Conservation (phyloP, 305 asterid genomes). For the Solanum hybrid region DNA sequence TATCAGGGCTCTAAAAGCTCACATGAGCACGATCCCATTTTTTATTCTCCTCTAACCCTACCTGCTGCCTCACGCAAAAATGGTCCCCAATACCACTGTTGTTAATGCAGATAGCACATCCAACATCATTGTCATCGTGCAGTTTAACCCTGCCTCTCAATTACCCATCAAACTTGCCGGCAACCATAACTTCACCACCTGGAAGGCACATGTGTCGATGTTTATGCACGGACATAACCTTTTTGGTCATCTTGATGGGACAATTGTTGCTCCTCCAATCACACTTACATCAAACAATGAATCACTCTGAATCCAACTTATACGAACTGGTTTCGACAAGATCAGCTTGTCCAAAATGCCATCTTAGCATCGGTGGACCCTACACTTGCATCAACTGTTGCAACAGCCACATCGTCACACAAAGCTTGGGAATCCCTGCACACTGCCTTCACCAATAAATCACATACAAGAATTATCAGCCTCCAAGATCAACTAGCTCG, state of each 20-base stretch:
- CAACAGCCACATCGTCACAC: not conserved
- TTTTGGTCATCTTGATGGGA: not conserved
- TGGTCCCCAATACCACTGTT: not conserved
- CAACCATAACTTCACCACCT: not conserved
- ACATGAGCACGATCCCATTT: not conserved
- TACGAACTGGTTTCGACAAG: not conserved
- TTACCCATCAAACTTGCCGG: not conserved
- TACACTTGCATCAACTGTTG: not conserved
- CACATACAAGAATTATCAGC: not conserved
- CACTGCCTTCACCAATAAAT: not conserved
- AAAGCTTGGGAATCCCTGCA: not conserved
- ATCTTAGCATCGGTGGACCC: not conserved
- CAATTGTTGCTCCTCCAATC: not conserved
- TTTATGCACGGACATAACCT: not conserved
- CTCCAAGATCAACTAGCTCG: not conserved
- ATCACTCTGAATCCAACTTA: not conserved
- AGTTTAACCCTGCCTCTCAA: not conserved
- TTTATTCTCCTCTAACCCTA: not conserved
- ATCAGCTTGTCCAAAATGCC: not conserved
- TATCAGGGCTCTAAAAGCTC: not conserved
- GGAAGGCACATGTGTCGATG: not conserved
- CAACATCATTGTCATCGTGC: not conserved
- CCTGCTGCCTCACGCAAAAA: not conserved
- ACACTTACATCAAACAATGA: too few relatives aligned
- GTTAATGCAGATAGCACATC: not conserved